These are phyloP conservation scores for Sarcodon aspratus DNA, from an alignment of 768 basidiomycete species.

Conservation along the genomic window DNA sequence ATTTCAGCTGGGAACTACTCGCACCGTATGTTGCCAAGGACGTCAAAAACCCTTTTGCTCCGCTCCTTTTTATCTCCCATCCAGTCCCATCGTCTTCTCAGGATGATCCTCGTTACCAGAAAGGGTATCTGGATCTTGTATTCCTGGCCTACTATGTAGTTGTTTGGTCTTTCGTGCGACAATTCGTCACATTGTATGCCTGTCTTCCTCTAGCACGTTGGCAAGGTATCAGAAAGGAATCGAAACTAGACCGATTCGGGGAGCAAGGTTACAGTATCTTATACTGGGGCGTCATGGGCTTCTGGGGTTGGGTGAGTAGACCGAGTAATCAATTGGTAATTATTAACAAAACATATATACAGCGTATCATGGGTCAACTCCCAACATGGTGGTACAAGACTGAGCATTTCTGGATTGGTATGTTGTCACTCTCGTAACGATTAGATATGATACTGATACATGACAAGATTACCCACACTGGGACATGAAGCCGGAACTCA, in stretches of 20 bases:
- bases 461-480: conserved; percentile 74
- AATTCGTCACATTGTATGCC: conserved; percentile 53
- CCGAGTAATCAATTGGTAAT: not conserved
- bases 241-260: conserved; percentile 74
- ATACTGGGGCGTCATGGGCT: conserved; percentile 65
- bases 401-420: conserved; percentile 76
- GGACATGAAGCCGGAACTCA: conserved; percentile 77
- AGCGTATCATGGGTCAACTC: conserved; percentile 76
- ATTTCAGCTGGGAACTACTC: conserved; percentile 50
- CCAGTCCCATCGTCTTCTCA: conserved; percentile 37
- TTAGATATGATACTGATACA: not conserved
- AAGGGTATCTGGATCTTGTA: conserved; percentile 60
- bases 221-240: conserved; percentile 54
- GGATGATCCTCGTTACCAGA: conserved; percentile 54
- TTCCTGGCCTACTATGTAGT: conserved; percentile 82
- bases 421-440: conserved; percentile 6
- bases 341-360: not conserved
- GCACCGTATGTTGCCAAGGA: conserved; percentile 33
- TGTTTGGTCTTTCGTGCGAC: conserved; percentile 83
- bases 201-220: conserved; percentile 56
- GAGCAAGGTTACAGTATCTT: conserved; percentile 85
- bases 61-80: conserved; percentile 63
- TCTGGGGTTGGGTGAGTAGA: conserved; percentile 67
- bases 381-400: conserved; percentile 85
- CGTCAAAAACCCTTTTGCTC: conserved; percentile 60